phyloP scores from a whole-genome alignment of 2,329 filamentous ascomycete genomes.

The Talaromyces islandicus region DNA sequence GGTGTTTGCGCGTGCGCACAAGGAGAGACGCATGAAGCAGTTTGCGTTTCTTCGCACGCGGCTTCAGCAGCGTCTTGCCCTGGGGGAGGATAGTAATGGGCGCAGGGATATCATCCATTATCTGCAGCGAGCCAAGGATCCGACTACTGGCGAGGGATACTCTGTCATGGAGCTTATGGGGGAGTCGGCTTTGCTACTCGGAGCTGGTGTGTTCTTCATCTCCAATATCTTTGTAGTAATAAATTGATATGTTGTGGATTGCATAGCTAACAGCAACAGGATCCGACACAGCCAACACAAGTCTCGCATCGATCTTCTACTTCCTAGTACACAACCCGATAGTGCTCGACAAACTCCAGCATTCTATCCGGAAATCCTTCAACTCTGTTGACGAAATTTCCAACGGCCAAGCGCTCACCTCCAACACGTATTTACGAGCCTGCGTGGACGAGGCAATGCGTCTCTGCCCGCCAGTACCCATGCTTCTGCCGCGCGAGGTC shows the following conservation, averaged over 20 bases:
- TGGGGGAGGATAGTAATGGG: not conserved
- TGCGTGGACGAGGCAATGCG: slow-evolving; percentile 1
- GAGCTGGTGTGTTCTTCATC: not conserved
- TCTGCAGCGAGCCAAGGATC: not conserved
- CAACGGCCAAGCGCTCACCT: not conserved
- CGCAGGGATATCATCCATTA: not conserved
- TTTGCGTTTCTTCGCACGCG: not conserved
- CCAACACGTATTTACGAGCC: not conserved
- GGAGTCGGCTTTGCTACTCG: not conserved
- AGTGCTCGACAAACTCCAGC: not conserved
- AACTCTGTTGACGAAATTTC: not conserved
- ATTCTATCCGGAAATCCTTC: not conserved
- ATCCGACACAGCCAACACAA: not conserved
- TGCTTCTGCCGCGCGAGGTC: not conserved
- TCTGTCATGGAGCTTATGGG: not conserved
- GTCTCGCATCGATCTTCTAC: not conserved
- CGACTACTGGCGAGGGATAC: not conserved
- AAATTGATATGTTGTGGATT: too few relatives aligned
- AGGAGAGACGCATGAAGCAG: not conserved
- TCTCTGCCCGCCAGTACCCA: not conserved
- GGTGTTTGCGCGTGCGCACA: not conserved
- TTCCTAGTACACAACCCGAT: not conserved
- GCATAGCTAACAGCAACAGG: not conserved
- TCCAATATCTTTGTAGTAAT: not conserved
- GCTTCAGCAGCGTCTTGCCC: not conserved